A percentile compares a stretch with the other conserved stretches of the same genome.
phyloP scores from a whole-genome alignment of 2,329 filamentous ascomycete genomes.

The Pseudohalonectria lignicola region DNA sequence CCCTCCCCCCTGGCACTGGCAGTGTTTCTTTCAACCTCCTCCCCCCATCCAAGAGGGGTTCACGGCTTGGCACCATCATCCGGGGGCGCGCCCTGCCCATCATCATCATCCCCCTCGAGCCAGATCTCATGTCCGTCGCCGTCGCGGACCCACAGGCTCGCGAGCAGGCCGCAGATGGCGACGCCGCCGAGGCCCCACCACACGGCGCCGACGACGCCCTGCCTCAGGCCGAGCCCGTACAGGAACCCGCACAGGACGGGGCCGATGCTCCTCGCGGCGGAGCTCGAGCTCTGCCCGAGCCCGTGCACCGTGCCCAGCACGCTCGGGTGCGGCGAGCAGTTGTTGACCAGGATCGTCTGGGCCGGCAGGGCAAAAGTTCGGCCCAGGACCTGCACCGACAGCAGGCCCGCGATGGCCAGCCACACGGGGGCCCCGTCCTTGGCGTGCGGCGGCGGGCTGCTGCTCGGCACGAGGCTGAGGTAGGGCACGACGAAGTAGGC shows the following conservation, averaged over 20 bases:
- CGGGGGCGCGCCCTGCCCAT: too few relatives aligned
- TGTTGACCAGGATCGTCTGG: constrained; percentile 49
- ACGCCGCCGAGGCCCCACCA: constrained; percentile 45
- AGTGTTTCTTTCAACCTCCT: too few relatives aligned
- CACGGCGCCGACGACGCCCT: constrained; percentile 45
- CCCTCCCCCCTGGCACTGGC: too few relatives aligned
- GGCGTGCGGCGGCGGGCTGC: constrained; percentile 33
- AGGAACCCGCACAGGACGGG: constrained; percentile 49
- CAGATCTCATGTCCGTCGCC: constrained; percentile 56
- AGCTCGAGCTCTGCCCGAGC: constrained; percentile 45
- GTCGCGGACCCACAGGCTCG: constrained; percentile 43
- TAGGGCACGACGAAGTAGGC: constrained; percentile 62
- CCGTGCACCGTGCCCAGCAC: constrained; percentile 48
- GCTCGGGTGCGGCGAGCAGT: constrained; percentile 46
- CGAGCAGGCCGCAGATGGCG: constrained; percentile 34
- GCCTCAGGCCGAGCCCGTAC: constrained; percentile 46
- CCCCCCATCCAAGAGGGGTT: too few relatives aligned
- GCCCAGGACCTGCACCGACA: constrained; percentile 59
- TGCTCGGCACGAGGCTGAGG: constrained; percentile 54
- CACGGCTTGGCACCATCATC: too few relatives aligned
- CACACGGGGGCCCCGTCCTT: constrained; percentile 49
- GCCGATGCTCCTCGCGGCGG: constrained; percentile 46
- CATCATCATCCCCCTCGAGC: constrained; percentile 49
- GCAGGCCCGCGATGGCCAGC: constrained; percentile 50
- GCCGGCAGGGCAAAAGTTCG: constrained; percentile 57